Percentiles rank a stretch among this genome's conserved stretches.
Conservation (phyloP, 805 yeast genomes). For the Kuraishia capsulata region DNA sequence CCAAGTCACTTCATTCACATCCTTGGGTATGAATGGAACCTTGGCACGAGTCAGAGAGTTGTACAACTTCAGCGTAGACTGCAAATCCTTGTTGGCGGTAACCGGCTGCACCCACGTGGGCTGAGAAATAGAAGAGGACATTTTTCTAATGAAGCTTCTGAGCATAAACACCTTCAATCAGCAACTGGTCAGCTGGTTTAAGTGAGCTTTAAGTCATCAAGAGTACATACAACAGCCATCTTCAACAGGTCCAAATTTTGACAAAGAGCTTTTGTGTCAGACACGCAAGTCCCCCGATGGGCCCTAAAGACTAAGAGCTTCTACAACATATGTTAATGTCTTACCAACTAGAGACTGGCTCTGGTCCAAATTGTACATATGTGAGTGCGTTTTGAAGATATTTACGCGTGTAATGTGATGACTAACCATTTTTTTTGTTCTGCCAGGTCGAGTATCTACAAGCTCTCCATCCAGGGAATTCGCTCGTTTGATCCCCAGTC, state of each 20-base stretch:
- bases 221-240: too few species aligned
- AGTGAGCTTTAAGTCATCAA: too few species aligned
- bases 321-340: too few species aligned
- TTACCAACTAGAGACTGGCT: too few species aligned
- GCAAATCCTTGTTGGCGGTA: slow-evolving; percentile 7
- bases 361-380: not conserved
- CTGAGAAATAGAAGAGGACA: slow-evolving; percentile 6
- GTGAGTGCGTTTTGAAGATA: not conserved
- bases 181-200: not conserved
- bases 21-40: slow-evolving; percentile 65
- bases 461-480: slow-evolving; percentile 76
- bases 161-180: too few species aligned
- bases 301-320: too few species aligned
- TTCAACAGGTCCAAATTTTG: too few species aligned
- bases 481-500: slow-evolving; percentile 85
- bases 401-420: too few species aligned
- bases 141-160: not conserved
- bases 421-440: not conserved
- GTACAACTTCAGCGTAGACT: slow-evolving; percentile 53
- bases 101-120: slow-evolving; percentile 22
- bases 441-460: slow-evolving; percentile 33
- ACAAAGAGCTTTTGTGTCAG: too few species aligned
- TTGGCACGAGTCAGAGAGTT: slow-evolving; percentile 81
- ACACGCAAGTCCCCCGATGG: too few species aligned
- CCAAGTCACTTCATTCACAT: slow-evolving; percentile 71